A percentile compares a stretch with the other conserved stretches of the same genome.
Conservation (phyloP, 495 filamentous ascomycete genomes). For the Massariosphaeria phaeospora region DNA sequence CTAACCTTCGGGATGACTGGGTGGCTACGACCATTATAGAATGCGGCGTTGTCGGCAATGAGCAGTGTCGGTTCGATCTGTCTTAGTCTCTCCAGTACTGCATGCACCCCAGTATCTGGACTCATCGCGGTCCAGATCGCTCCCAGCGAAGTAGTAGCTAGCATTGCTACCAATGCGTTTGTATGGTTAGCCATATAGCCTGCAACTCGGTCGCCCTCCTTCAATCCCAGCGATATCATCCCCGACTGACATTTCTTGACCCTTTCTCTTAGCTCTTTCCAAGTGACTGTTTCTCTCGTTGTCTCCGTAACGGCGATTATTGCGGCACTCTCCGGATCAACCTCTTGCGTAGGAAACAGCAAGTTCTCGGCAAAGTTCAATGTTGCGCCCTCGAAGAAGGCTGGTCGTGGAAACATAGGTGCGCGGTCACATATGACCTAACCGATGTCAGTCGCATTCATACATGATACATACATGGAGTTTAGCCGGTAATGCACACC, state of each 20-base stretch:
- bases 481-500: not conserved
- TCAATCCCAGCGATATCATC: constrained; percentile 57
- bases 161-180: constrained; percentile 79
- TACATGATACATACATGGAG: constrained; percentile 5
- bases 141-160: constrained; percentile 72
- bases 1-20: constrained; percentile 63
- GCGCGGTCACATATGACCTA: constrained; percentile 64
- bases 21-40: constrained; percentile 86
- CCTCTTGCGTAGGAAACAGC: constrained; percentile 62
- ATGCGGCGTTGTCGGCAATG: constrained; percentile 78
- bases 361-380: constrained; percentile 94
- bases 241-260: constrained; percentile 69
- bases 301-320: constrained; percentile 72
- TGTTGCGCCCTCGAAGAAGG: constrained; percentile 71
- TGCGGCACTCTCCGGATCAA: constrained; percentile 55
- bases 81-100: constrained; percentile 72
- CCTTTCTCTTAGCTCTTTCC: constrained; percentile 72
- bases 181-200: constrained; percentile 85
- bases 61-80: constrained; percentile 78
- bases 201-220: constrained; percentile 68
- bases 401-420: constrained; percentile 76
- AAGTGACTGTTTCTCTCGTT: constrained; percentile 63
- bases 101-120: constrained; percentile 73
- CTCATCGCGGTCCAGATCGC: constrained; percentile 90
- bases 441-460: not conserved